These are phyloP conservation scores for Corinectria fuckeliana DNA, from an alignment of 2,329 filamentous ascomycete species.

Conservation along the genomic window DNA sequence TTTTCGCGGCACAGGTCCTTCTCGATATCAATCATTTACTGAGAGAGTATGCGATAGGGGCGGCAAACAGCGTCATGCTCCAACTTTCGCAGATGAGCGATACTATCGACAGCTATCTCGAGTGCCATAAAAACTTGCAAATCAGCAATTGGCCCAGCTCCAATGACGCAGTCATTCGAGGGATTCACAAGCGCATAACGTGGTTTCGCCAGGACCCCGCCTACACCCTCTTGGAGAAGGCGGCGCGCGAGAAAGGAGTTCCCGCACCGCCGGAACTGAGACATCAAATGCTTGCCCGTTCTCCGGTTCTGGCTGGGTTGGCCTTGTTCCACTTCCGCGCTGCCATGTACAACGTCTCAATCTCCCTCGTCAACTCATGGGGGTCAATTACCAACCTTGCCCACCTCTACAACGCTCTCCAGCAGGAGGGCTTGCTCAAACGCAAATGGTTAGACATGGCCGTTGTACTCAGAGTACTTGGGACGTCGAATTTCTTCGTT, in stretches of 20 bases:
- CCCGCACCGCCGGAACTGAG: conserved; percentile 5
- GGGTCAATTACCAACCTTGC: conserved; percentile 45
- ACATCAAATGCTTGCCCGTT: conserved; percentile 42
- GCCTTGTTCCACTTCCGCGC: conserved; percentile 46
- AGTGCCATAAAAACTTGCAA: neutral
- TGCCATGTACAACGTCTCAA: conserved; percentile 40
- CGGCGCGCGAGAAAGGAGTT: too few relatives aligned
- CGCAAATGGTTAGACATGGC: conserved; percentile 51
- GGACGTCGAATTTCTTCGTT: conserved; percentile 44
- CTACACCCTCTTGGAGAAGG: neutral
- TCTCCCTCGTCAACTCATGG: conserved; percentile 46
- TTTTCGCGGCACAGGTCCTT: conserved; percentile 50
- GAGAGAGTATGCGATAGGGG: conserved; percentile 12
- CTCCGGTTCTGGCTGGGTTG: conserved; percentile 48
- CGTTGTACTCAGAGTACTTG: conserved; percentile 38
- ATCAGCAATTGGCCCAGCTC: neutral
- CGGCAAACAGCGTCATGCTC: conserved; percentile 25
- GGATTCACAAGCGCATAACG: conserved; percentile 23
- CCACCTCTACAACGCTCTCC: conserved; percentile 52
- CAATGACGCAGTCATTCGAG: neutral
- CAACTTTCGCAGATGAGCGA: neutral
- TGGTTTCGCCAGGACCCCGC: conserved; percentile 25
- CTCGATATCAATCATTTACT: conserved; percentile 49
- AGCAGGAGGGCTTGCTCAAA: conserved; percentile 37
- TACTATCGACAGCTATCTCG: neutral